Evolutionary conservation across 108 stramenopile genomes (phyloP), one percentile per base, ranked within the genome.

Genomic region (Nitzschia sp.): DNA sequence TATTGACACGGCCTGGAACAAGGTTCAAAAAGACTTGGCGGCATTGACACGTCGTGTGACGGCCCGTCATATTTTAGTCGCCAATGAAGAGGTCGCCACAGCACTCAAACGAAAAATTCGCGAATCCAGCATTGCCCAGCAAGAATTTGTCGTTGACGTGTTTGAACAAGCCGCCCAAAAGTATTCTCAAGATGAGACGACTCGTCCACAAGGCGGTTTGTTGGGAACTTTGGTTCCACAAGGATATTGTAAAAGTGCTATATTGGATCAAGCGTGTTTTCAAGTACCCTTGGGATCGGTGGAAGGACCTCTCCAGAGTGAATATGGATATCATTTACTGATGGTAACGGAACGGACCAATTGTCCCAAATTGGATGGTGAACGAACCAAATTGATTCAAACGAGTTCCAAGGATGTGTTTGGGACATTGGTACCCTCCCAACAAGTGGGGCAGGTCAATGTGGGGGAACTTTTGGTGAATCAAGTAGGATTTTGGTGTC

Each of bases 291-390:
- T 85, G 29, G 84, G 80, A 49, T 55, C 64, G 46, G 28, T 87
- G 1, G 71, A 68, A 15, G 86, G 86, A n/a, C 86, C 86, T 0
- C 45, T 87, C 34, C 80, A 87, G 58, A 72, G 78, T 8, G 79
- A 84, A 24, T 84, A 64, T 51, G 86, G 86, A 1, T 77, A 60
- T 59, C 87, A 88, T 71, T 59, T 88, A 28, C 29, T 88, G 25
- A 38, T 88, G 54, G 84, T 88, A 2, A 65, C 70, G 48, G 87
- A 88, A 60, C 72, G 87, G 27, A 88, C 80, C 2, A 88, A 88
- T 60, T 88, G 87, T 61, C 84, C 77, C 42, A 81, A 88, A 65
- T 38, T 88, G 23, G 87, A 88, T 78, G 82, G 84, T 11, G 42
- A 42, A 23, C 72, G 79, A 21, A 88, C 73, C 13, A 74, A 46